These are phyloP conservation scores for Meira nashicola DNA, from an alignment of 1,284 basidiomycete genomes.

Conservation along the genomic window DNA sequence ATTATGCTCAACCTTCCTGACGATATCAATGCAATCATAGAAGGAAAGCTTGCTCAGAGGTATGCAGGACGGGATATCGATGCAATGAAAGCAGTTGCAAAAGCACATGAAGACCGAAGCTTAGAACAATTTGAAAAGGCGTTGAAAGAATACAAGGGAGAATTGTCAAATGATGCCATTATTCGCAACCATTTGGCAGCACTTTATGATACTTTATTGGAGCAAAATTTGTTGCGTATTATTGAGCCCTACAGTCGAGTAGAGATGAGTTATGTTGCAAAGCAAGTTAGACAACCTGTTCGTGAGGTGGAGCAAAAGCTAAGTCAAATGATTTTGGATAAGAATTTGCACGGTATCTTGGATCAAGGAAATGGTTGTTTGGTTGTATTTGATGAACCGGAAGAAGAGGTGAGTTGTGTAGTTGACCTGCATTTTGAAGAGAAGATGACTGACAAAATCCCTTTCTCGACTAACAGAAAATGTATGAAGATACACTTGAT, in stretches of 20 bases:
- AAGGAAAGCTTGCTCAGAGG: conserved; percentile 79
- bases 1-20: conserved; percentile 94
- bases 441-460: conserved; percentile 17
- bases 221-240: conserved; percentile 88
- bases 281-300: conserved; percentile 79
- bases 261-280: conserved; percentile 82
- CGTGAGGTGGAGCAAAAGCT: conserved; percentile 84
- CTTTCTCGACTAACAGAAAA: conserved; percentile 59
- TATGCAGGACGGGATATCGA: conserved; percentile 78
- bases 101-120: conserved; percentile 85
- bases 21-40: conserved; percentile 79
- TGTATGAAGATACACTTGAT: conserved; percentile 79
- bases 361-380: conserved; percentile 91
- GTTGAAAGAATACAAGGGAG: conserved; percentile 78
- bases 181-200: conserved; percentile 88
- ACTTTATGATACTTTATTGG: conserved; percentile 87
- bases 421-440: no score
- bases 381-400: conserved; percentile 75
- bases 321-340: conserved; percentile 97
- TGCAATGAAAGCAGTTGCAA: conserved; percentile 88
- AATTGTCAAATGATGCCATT: conserved; percentile 85
- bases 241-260: conserved; percentile 92
- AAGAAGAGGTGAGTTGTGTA: neutral
- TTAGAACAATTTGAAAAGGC: conserved; percentile 83
- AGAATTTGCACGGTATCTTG: conserved; percentile 85